Base-by-base conservation (phyloP, 1,139 yeast species). In the Lodderomyces theae region DNA sequence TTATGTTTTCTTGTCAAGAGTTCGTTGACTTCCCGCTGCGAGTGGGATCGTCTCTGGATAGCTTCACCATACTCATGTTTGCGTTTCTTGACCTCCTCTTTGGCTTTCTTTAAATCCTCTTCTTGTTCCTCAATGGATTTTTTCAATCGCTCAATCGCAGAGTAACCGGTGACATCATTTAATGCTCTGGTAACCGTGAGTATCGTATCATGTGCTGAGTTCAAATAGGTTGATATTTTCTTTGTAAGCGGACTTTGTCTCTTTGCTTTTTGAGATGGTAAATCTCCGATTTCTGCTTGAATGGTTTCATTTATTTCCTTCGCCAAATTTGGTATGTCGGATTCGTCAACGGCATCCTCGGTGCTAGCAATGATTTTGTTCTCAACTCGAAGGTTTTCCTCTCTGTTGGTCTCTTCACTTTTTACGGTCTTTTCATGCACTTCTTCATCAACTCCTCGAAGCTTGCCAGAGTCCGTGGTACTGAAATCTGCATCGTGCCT, bases 91-190 rank as follows among this genome's bases (percentile, higher is more conserved):
- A 86, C 80, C 1, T 63, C 56, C 0, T 63, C 64, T 45, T 87
- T 79, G 3, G 80, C 65, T 1, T 57, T 58, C 37, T 67, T 65
- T 37, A 88, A 63, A 31, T 75, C 78, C 10, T 53, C 51, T 49
- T 79, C 83, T 52, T 77, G 44, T 52, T 43, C 54, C 15, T 77
- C 81, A 21, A 88, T 88, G 1, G 77, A 63, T 29, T 69, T 60
- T 61, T 88, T 85, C 51, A 92, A 64, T 44, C 72, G 67, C 53
- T 87, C 96, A 44, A 94, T 87, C 10, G 84, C 73, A 0, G 92
- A 76, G 59, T 94, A 94, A 0, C 98, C 99, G 0, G 98, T 92
- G 9, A 89, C 82, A 54, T 90, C 96, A 56, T 94, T 94, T 34
- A 92, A 66, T 0, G 90, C 78, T 44, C 79, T 71, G 0, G 94